Percentiles rank a stretch among this genome's conserved stretches.
phyloP scores from a whole-genome alignment of 1,139 yeast genomes.

The Taphrina deformans region DNA sequence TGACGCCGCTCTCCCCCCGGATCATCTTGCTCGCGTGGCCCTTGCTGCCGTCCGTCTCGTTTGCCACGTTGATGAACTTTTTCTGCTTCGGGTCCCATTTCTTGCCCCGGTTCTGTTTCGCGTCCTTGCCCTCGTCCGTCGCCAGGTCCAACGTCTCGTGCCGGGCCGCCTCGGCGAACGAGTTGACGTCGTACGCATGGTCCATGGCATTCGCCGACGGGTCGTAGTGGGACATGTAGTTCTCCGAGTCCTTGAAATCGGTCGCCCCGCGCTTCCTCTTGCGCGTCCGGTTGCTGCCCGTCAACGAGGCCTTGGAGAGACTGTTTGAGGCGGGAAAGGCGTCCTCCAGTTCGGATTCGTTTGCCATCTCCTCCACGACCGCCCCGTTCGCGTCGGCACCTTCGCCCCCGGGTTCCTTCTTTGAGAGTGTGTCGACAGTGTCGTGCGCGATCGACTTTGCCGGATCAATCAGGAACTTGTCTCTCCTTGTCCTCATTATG shows the following conservation, averaged over 20 bases:
- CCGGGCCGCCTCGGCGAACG: conserved; percentile 77
- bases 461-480: conserved; percentile 65
- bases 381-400: conserved; percentile 45
- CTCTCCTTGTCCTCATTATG: conserved; percentile 81
- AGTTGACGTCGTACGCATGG: conserved; percentile 56
- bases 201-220: conserved; percentile 80
- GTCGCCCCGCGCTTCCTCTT: conserved; percentile 45
- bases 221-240: conserved; percentile 86
- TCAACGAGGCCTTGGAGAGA: conserved; percentile 5
- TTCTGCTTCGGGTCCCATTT: conserved; percentile 88
- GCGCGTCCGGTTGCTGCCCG: conserved; percentile 43
- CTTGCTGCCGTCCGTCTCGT: conserved; percentile 38
- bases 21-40: conserved; percentile 59
- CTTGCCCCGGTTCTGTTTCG: conserved; percentile 64
- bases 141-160: conserved; percentile 81
- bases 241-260: conserved; percentile 75
- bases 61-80: conserved; percentile 39
- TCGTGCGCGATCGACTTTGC: conserved; percentile 1
- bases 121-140: conserved; percentile 60
- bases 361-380: conserved; percentile 40
- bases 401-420: neutral
- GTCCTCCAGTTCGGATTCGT: conserved; percentile 43
- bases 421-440: neutral
- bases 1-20: conserved; percentile 92
- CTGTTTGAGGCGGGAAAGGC: conserved; percentile 39